Base-by-base conservation (phyloP, 2,329 filamentous ascomycete species). In the Colletotrichum sidae region DNA sequence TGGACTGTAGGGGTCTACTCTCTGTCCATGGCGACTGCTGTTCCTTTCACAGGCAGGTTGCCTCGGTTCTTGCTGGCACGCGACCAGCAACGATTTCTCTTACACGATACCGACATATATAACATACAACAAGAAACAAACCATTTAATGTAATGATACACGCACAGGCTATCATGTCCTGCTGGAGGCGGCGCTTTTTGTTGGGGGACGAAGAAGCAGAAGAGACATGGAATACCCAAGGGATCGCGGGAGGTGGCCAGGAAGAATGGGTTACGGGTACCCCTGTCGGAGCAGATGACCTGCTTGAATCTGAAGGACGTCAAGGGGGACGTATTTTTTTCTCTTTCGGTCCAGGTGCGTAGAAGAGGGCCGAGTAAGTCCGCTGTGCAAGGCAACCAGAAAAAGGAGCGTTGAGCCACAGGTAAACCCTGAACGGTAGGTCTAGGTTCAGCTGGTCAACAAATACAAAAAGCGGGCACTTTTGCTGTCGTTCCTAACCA, bases 101-200 rank as follows among this genome's bases (percentile, higher is more conserved):
- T 45, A n/a, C 13, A 55, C 52, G 60, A 65, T 61, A 56, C 65
- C 55, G 54, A 57, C 61, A 65, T 54, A n/a, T 35, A n/a, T 35
- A 49, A 52, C 37, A 55, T 50, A 45, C 44, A 58, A 42, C 17
- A 38, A 55, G 54, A 63, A 55, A 47, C 54, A 58, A 55, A 59
- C 50, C 42, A 45, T 53, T 60, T 67, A 68, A 68, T 67, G 66
- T 68, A 68, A 68, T 68, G 63, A 68, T 51, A 58, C 55, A 63
- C 45, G 59, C 35, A 65, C 55, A 60, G 60, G 42, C 4, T 25
- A 4, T 55, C 17, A 67, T 60, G 54, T 67, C 49, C 50, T 58
- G 64, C 54, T 51, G 60, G 49, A 60, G 64, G 60, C 34, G 64
- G 60, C 60, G 64, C 54, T 66, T 51, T 61, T 66, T 58, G 63